Evolutionary conservation across 2,329 filamentous ascomycete species (phyloP).

Genomic region (Bisporella sp.): DNA sequence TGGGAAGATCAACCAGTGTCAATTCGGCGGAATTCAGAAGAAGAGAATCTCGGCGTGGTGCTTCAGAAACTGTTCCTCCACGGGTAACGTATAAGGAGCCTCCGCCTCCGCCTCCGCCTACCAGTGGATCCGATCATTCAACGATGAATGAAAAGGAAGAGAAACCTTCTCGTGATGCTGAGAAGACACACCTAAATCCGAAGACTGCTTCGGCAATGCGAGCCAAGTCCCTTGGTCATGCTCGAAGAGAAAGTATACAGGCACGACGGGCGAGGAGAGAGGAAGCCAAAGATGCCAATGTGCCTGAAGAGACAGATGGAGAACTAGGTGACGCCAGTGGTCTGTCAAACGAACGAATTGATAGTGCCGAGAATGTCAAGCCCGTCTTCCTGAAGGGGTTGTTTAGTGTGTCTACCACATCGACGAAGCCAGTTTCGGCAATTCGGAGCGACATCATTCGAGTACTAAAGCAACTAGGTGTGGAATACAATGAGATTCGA

Average conservation of each 20-base stretch:
- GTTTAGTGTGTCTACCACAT: constrained; percentile 96
- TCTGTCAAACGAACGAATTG: constrained; percentile 52
- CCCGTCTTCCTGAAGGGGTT: constrained; percentile 94
- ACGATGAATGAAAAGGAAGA: constrained; percentile 43
- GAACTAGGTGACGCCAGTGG: constrained; percentile 61
- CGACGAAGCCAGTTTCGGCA: constrained; percentile 76
- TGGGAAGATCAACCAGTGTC: constrained; percentile 85
- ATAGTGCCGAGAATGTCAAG: constrained; percentile 74
- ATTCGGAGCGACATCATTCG: constrained; percentile 88
- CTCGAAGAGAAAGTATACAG: constrained; percentile 86
- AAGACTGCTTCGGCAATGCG: constrained; percentile 60
- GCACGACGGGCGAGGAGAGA: constrained; percentile 71
- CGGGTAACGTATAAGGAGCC: constrained; percentile 51
- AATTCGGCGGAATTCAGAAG: constrained; percentile 78
- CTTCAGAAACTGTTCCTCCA: constrained; percentile 44
- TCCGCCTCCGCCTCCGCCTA: constrained; percentile 53
- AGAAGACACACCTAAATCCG: constrained; percentile 42
- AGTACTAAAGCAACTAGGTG: constrained; percentile 77
- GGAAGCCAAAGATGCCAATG: constrained; percentile 65
- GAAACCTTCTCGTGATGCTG: constrained; percentile 34
- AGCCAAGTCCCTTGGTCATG: constrained; percentile 83
- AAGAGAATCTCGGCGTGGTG: constrained; percentile 48
- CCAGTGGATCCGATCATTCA: constrained; percentile 75
- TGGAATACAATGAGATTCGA: constrained; percentile 88
- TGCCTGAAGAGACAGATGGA: constrained; percentile 85